Percentiles rank a stretch among this genome's conserved stretches.
Conservation (phyloP, 257 asterid species). For the Fraxinus anomala region DNA sequence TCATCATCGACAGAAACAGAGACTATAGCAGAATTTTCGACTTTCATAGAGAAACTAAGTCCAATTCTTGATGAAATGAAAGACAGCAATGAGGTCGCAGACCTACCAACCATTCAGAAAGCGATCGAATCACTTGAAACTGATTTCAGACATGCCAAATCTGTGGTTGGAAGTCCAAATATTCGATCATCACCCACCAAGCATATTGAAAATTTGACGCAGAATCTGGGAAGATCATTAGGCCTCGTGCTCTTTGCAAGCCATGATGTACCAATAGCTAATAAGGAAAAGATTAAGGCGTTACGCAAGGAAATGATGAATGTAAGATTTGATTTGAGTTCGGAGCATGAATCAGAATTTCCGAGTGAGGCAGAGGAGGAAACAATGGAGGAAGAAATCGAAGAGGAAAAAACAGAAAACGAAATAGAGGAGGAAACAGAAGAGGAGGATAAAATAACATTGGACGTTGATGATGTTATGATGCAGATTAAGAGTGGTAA, state of each 20-base stretch:
- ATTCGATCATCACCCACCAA: slow-evolving; percentile 52
- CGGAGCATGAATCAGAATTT: slow-evolving; percentile 46
- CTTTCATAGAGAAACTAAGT: slow-evolving; percentile 54
- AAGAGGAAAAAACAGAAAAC: slow-evolving; percentile 18
- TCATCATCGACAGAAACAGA: slow-evolving; percentile 54
- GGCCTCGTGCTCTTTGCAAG: slow-evolving; percentile 84
- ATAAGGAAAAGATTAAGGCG: slow-evolving; percentile 57
- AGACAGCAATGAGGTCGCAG: slow-evolving; percentile 35
- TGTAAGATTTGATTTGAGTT: slow-evolving; percentile 45
- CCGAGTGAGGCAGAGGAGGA: slow-evolving; percentile 29
- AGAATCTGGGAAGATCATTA: slow-evolving; percentile 72
- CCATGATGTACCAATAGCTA: slow-evolving; percentile 52
- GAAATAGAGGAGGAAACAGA: slow-evolving; percentile 21
- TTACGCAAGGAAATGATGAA: slow-evolving; percentile 74
- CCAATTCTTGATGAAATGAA: slow-evolving; percentile 64
- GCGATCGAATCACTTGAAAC: slow-evolving; percentile 70
- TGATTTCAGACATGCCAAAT: slow-evolving; percentile 54
- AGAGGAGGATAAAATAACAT: slow-evolving; percentile 39
- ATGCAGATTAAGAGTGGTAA: slow-evolving; percentile 48
- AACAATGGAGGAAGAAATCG: slow-evolving; percentile 27
- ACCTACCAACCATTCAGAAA: slow-evolving; percentile 48
- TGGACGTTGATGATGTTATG: slow-evolving; percentile 53
- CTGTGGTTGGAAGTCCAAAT: slow-evolving; percentile 32
- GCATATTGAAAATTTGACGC: slow-evolving; percentile 50
- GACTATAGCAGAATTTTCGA: slow-evolving; percentile 51